A percentile compares a stretch with the other conserved stretches of the same genome.
phyloP scores from a whole-genome alignment of 371 early-diverging fungal species.

The Syncephalis fuscata region DNA sequence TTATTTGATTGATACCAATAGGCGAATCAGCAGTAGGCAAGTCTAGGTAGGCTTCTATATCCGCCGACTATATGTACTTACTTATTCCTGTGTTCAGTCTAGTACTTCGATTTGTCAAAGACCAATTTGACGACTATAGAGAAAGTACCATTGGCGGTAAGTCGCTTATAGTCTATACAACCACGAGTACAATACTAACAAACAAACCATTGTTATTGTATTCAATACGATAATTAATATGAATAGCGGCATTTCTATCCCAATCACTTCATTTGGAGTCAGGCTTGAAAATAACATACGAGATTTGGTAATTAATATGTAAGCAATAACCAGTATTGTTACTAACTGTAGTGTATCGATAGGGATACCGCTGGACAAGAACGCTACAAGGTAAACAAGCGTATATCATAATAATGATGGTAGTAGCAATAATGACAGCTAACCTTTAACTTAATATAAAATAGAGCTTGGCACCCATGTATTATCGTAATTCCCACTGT shows the following conservation, averaged over 20 bases:
- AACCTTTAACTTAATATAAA: not conserved
- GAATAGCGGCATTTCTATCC: conserved; percentile 65
- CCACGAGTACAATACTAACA: no score
- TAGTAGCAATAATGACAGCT: not conserved
- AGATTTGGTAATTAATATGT: conserved; percentile 50
- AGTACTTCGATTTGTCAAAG: conserved; percentile 91
- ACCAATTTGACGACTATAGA: conserved; percentile 94
- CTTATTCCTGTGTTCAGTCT: conserved; percentile 23
- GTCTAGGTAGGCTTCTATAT: conserved; percentile 53
- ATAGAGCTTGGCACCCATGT: conserved; percentile 96
- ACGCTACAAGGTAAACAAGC: conserved; percentile 70
- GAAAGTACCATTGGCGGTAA: conserved; percentile 96
- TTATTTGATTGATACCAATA: conserved; percentile 11
- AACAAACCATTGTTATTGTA: no score
- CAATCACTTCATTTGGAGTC: conserved; percentile 54
- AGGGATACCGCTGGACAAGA: conserved; percentile 95
- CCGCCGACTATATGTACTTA: conserved; percentile 19
- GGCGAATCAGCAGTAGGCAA: conserved; percentile 84
- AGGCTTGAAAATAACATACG: conserved; percentile 57
- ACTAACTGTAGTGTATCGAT: not conserved
- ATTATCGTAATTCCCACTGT: conserved; percentile 94
- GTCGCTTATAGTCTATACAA: no score
- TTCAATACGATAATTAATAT: not conserved
- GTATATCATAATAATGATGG: no score
- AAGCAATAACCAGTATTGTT: no score